Conservation (phyloP, 768 basidiomycete species). For the Lactarius indigo region DNA sequence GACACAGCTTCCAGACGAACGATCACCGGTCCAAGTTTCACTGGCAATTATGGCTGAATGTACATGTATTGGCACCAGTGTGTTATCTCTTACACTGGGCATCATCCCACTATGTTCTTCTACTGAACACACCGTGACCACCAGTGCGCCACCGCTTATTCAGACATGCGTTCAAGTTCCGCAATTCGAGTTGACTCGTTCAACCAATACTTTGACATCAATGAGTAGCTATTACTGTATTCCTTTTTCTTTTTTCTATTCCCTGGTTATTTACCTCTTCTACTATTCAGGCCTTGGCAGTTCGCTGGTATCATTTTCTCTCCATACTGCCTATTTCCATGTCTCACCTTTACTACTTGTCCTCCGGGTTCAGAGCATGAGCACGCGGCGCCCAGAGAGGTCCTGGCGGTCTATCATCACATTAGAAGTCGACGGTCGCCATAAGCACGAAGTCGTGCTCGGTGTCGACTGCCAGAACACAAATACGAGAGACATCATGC, state of each 20-base stretch:
- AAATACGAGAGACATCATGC: conserved; percentile 52
- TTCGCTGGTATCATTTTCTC: conserved; percentile 26
- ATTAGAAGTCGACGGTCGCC: conserved; percentile 50
- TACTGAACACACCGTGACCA: not conserved
- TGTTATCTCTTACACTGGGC: no score
- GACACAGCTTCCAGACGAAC: no score
- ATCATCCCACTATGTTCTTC: not conserved
- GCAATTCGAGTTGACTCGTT: not conserved
- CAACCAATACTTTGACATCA: not conserved
- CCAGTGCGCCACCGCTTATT: not conserved
- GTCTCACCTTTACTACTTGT: conserved; percentile 30
- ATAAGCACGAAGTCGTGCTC: conserved; percentile 52
- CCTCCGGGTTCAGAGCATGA: conserved; percentile 38
- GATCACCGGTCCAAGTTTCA: no score
- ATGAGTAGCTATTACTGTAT: conserved; percentile 15
- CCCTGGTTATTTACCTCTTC: not conserved
- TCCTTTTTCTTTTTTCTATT: not conserved
- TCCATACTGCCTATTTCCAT: not conserved
- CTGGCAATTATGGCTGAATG: no score
- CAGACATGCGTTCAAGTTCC: not conserved
- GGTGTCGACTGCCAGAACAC: conserved; percentile 72
- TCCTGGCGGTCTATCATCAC: conserved; percentile 66
- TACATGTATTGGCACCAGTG: no score
- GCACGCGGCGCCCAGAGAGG: conserved; percentile 51
- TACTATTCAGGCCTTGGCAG: conserved; percentile 31